Conservation (phyloP, 192 early-diverging fungal genomes). For the Coemansia sp. region DNA sequence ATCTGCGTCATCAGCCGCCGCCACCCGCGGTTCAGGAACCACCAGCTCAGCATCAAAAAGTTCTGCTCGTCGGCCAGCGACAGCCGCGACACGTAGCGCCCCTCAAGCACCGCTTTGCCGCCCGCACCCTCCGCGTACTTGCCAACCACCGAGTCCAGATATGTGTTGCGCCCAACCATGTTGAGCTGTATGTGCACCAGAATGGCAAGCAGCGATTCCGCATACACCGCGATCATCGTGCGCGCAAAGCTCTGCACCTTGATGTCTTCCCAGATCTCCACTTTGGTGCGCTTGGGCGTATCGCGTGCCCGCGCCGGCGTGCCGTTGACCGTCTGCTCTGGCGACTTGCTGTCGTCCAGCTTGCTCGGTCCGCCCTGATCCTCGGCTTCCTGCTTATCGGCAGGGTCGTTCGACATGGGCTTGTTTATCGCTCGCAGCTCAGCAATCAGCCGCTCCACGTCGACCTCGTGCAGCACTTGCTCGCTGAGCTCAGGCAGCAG, state of each 20-base stretch:
- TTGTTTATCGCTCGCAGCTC: constrained; percentile 50
- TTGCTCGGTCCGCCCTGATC: background rate
- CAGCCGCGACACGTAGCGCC: constrained; percentile 25
- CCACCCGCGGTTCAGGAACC: constrained; percentile 88
- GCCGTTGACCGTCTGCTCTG: background rate
- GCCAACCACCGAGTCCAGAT: constrained; percentile 67
- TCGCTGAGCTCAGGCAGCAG: constrained; percentile 79
- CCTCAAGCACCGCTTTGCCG: constrained; percentile 22
- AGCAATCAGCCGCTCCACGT: constrained; percentile 68
- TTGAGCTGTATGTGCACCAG: constrained; percentile 87
- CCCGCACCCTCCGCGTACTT: constrained; percentile 18
- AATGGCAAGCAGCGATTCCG: constrained; percentile 79
- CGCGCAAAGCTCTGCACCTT: constrained; percentile 88
- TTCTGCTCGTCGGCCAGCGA: constrained; percentile 62
- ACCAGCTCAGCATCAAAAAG: constrained; percentile 90
- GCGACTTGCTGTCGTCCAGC: background rate
- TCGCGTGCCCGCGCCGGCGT: background rate
- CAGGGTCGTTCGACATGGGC: background rate
- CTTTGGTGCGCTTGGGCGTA: constrained; percentile 54
- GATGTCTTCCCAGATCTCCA: constrained; percentile 85
- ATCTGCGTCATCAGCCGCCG: constrained; percentile 67
- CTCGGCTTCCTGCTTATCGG: background rate
- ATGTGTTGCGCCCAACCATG: constrained; percentile 86
- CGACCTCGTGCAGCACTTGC: constrained; percentile 69
- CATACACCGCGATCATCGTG: constrained; percentile 80